Evolutionary conservation across 495 filamentous ascomycete genomes (phyloP), one percentile per base, ranked within the genome.

Genomic region (Clohesyomyces aquaticus): DNA sequence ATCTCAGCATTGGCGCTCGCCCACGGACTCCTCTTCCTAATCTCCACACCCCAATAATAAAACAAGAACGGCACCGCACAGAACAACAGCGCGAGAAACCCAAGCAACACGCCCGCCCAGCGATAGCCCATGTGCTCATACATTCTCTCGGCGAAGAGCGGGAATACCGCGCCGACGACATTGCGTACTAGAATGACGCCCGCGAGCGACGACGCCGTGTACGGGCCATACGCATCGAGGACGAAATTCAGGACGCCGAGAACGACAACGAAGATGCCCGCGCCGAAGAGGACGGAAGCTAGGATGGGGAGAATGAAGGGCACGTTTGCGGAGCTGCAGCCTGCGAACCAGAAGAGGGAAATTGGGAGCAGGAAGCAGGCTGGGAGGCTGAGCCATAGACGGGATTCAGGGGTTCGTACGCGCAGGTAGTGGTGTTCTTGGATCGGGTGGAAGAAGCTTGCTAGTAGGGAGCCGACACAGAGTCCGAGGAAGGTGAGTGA

Each of bases 401-500:
- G 61, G 38, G 69, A 71, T 62, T 77, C 74, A 3, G 72, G 74
- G 14, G 58, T 59, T 10, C 73, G 47, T 12, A 65, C 32, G 3
- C 55, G 58, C 48, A 72, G 73, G 50, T 73, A 76, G 56, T 74
- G 70, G 4, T 65, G 66, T 64, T 82, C 79, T 57, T 81, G 79
- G 47, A 77, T 73, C 0, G 79, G 67, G 67, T 77, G 77, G 21
- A 74, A 71, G 59, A 74, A 55, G 41, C 77, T 76, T 3, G 77
- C 80, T 26, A 78, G 53, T 28, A 76, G 57, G 35, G 78, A 76
- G 9, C 87, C 88, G 3, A 87, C 69, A 0, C 83, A 84, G 12
- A 88, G 74, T 1, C 86, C 88, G 1, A 91, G 73, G 71, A 86
- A 90, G 0, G 85, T 74, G 0, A 91, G 77, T 0, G 88, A 89